Evolutionary conservation across 2,329 filamentous ascomycete species (phyloP).

Genomic region (Alternaria angustiovoidea): DNA sequence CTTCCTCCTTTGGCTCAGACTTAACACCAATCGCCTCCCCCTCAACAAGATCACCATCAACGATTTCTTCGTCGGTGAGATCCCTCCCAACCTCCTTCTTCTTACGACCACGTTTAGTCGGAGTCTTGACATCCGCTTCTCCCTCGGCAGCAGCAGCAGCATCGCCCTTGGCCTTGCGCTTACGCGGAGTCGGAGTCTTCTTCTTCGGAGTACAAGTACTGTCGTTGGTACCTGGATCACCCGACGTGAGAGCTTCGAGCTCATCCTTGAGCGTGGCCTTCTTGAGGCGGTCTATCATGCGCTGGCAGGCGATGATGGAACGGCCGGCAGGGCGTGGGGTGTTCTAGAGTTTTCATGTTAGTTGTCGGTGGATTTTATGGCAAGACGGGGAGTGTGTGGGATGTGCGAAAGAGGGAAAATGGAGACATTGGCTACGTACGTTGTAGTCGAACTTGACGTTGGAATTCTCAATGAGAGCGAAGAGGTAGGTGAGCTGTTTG

Average conservation of each 20-base stretch:
- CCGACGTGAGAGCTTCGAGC: constrained; percentile 21
- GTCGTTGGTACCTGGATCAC: constrained; percentile 3
- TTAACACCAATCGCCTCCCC: constrained; percentile 7
- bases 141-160: not conserved
- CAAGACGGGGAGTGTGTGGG: not conserved
- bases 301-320: constrained; percentile 27
- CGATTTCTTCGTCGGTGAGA: constrained; percentile 1
- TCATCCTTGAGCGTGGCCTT: constrained; percentile 26
- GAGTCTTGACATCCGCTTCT: constrained; percentile 1
- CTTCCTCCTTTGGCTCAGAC: constrained; percentile 7
- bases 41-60: not conserved
- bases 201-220: constrained; percentile 14
- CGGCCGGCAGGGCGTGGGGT: constrained; percentile 27
- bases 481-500: constrained; percentile 20
- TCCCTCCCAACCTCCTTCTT: constrained; percentile 9
- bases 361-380: not conserved
- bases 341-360: constrained; percentile 5
- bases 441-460: constrained; percentile 25
- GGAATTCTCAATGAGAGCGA: constrained; percentile 23
- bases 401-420: not conserved
- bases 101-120: constrained; percentile 11
- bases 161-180: constrained; percentile 28
- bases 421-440: constrained; percentile 7
- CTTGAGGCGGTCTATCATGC: constrained; percentile 31
- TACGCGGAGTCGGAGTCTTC: constrained; percentile 18